Base-by-base conservation (phyloP, 371 early-diverging fungal genomes). In the Mucor ambiguus region DNA sequence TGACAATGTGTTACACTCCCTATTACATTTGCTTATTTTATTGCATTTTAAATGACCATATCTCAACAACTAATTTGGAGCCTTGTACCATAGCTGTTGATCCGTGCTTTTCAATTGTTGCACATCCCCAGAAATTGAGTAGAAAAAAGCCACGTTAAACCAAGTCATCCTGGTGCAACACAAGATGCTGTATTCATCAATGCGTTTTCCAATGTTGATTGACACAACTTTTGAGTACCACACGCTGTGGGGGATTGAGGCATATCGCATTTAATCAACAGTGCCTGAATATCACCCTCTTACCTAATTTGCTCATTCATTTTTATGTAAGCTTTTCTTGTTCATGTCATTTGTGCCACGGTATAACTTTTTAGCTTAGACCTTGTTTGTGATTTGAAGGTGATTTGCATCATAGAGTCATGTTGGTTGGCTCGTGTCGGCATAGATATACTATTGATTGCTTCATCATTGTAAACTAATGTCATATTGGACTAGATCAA, bases 1-100 rank as follows among this genome's bases (percentile, higher is more conserved):
- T 60, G 46, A 24, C 24, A 30, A 44, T 60, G 20, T 48, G 35
- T 49, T 48, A 48, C 28, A 8, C 54, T 60, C 35, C 37, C 60
- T 61, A n/a, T n/a, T n/a, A n/a, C n/a, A n/a, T n/a, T 61, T 61
- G 61, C 55, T 61, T 61, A 20, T 10, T 32, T 56, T 33, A 32
- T 32, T 18, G 18, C 11, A 56, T 62, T 62, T 37, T 54, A 62
- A 48, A 48, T 62, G 46, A 62, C 62, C 30, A 33, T 46, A 38
- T 18, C n/a, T 35, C 29, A 32, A 37, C 24, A 52, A 12, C 26
- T 35, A 28, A 37, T 18, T 24, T 46, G 48, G 22, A 16, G 3
- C 24, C 11, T 52, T 52, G 52, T 29, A 22, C 49, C 32, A 46
- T 49, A 7, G 14, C 18, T 37, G 62, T 49, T 62, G 62, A 62